Evolutionary conservation across 371 early-diverging fungal species (phyloP), one percentile per base, ranked within the genome.

Genomic region (Mucor circinelloides): DNA sequence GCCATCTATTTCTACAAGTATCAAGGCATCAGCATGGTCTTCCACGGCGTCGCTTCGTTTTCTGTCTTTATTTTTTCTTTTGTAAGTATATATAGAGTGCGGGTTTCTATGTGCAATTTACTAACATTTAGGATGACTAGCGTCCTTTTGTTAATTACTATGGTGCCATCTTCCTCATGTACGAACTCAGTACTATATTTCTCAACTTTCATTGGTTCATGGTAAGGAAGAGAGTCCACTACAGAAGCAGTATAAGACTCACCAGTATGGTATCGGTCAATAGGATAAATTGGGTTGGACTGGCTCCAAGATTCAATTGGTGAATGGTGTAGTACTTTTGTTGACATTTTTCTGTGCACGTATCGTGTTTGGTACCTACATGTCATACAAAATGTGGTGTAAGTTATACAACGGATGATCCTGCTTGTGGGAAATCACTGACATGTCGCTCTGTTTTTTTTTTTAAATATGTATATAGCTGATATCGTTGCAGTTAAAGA

Each of bases 201-300:
- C 86, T 97, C 54, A 96, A 97, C 79, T 84, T 92, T 68, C 91
- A 96, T 83, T 97, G 95, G 96, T 95, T 94, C 77, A 86, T 92
- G 88, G 86, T 84, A 82, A 66, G 27, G 17, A 40, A 31, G 36
- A 17, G 25, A 28, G 19, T 12, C 27, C 48, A 12, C 23, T 50
- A 25, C 8, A 50, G 27, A 23, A 27, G 25, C 4, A 12, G 13
- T 13, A 23, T 2, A 25, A 10, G 6, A 23, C 19, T 50, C 21
- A n/a, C 44, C 31, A 32, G 15, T 6, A 17, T 40, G 17, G 5
- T 40, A 5, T 62, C 9, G 25, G 42, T 15, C n/a, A 48, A 62
- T 69, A 89, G 90, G 94, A 94, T 74, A 94, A 94, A 73, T 75
- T 91, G 61, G 89, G 90, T 52, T 79, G 90, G 86, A 90, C 93